phyloP scores from a whole-genome alignment of 225 moss, liverwort and hornwort species.

The Pleurozium schreberi region DNA sequence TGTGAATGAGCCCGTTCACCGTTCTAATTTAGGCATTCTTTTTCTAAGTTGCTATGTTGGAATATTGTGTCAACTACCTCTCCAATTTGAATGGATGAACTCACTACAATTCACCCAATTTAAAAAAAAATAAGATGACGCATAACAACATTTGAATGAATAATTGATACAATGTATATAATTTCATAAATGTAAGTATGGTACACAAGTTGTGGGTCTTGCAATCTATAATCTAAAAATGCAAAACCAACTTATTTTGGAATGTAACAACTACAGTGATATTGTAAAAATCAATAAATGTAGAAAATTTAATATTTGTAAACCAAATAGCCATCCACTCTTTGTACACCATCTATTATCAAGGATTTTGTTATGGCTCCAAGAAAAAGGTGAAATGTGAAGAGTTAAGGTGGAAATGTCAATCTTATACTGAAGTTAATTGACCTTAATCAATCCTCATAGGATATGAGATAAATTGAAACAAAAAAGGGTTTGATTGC shows the following conservation, averaged over 20 bases:
- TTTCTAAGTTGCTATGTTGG: too few species aligned
- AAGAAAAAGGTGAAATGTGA: not conserved
- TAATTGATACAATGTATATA: too few species aligned
- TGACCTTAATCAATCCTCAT: not conserved
- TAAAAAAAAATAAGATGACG: too few species aligned
- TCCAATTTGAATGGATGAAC: too few species aligned
- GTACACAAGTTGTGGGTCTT: not conserved
- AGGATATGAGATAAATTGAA: not conserved
- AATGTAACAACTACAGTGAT: not conserved
- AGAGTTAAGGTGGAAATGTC: not conserved
- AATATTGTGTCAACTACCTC: too few species aligned
- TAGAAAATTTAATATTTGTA: not conserved
- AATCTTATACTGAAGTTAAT: not conserved
- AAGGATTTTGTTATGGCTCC: not conserved
- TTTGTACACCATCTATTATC: not conserved
- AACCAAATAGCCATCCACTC: not conserved
- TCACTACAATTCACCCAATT: not conserved
- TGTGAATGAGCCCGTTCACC: not conserved
- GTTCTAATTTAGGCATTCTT: too few species aligned
- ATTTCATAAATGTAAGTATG: fast-evolving
- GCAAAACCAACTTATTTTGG: not conserved
- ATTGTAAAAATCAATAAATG: not conserved
- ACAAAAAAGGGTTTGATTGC: not conserved
- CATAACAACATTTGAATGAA: too few species aligned
- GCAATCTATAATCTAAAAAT: not conserved